These are phyloP conservation scores for Xanthoceras sorbifolium DNA, from an alignment of 345 rosid species.

Conservation along the genomic window DNA sequence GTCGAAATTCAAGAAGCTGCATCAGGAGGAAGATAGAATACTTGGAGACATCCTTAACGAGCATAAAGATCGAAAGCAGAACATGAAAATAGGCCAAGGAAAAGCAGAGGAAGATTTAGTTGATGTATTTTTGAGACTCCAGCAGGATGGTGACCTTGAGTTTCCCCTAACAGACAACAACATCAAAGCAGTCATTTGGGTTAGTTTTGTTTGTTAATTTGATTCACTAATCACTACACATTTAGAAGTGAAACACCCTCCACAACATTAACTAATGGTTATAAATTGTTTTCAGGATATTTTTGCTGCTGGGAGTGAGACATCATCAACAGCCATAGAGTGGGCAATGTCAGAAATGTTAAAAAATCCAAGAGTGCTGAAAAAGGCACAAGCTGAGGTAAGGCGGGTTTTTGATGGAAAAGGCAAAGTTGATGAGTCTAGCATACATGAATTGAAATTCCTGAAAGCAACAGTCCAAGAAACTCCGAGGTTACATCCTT, in stretches of 20 bases:
- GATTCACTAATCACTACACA: neutral
- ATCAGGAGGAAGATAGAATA: no score
- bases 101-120: conserved; percentile 23
- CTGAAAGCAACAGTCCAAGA: no score
- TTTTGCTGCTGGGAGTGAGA: conserved; percentile 19
- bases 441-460: conserved; percentile 7
- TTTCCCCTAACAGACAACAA: conserved; percentile 1
- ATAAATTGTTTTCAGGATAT: no score
- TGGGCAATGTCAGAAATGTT: conserved; percentile 30
- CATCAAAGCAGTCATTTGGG: conserved; percentile 11
- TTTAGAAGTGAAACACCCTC: no score
- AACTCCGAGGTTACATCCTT: no score
- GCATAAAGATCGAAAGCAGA: no score
- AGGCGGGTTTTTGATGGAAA: no score
- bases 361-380: conserved; percentile 19
- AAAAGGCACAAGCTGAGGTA: conserved; percentile 19
- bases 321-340: conserved; percentile 16
- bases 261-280: no score
- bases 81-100: neutral
- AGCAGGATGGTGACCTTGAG: conserved; percentile 2
- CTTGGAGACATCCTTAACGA: no score
- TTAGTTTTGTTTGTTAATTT: conserved; percentile 6
- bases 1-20: no score
- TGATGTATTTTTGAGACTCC: conserved; percentile 22
- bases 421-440: no score